Conservation (phyloP, 495 filamentous ascomycete species). For the Glutinoglossum americanum region DNA sequence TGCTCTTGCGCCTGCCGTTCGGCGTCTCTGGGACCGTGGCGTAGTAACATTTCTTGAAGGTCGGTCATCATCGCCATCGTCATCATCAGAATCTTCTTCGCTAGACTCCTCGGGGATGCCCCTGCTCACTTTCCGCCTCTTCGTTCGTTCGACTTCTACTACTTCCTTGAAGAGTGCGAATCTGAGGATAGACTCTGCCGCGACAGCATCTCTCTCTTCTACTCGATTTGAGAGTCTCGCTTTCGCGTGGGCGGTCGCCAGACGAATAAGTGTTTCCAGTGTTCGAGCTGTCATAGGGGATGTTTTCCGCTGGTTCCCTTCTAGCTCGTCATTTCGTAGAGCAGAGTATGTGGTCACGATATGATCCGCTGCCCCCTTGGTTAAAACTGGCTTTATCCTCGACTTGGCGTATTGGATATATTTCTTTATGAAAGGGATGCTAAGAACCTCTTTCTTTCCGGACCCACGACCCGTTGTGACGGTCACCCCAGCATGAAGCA, state of each 20-base stretch:
- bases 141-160: conserved; percentile 65
- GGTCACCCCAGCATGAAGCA: conserved; percentile 85
- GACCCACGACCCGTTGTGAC: conserved; percentile 46
- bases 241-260: conserved; percentile 92
- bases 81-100: conserved; percentile 9
- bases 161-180: conserved; percentile 98
- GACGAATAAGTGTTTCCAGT: conserved; percentile 88
- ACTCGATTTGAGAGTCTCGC: conserved; percentile 78
- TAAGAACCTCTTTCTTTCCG: conserved; percentile 74
- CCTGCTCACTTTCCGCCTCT: conserved; percentile 33
- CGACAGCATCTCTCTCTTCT: conserved; percentile 71
- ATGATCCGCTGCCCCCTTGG: conserved; percentile 80
- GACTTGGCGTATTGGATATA: conserved; percentile 98
- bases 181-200: conserved; percentile 74
- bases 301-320: conserved; percentile 81
- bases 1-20: conserved; percentile 14
- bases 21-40: conserved; percentile 6
- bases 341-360: conserved; percentile 86
- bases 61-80: conserved; percentile 25
- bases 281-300: conserved; percentile 94
- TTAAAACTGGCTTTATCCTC: conserved; percentile 73
- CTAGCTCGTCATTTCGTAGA: conserved; percentile 86
- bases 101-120: conserved; percentile 14
- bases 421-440: conserved; percentile 98
- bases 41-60: conserved; percentile 7